Conservation (phyloP, 805 yeast species). For the Nakazawaea sp. region DNA sequence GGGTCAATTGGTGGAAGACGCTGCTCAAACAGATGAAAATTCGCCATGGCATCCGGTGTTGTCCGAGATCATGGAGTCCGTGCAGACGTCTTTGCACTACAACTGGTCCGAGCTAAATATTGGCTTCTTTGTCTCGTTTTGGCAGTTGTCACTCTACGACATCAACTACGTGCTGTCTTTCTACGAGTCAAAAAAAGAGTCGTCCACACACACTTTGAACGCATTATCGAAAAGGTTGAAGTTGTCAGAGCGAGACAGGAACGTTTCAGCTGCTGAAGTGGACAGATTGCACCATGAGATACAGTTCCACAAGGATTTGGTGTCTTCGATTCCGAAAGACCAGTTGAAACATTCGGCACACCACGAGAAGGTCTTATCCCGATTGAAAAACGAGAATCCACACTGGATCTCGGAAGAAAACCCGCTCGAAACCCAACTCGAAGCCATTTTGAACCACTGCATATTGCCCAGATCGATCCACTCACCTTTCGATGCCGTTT, state of each 20-base stretch:
- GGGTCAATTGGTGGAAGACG: constrained; percentile 20
- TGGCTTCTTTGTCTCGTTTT: constrained; percentile 53
- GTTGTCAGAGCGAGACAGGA: constrained; percentile 21
- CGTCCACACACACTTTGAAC: constrained; percentile 27
- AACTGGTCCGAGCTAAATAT: constrained; percentile 24
- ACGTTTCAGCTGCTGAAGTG: constrained; percentile 15
- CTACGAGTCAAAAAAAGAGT: constrained; percentile 42
- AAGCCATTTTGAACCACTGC: constrained; percentile 51
- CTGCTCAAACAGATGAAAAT: constrained; percentile 14
- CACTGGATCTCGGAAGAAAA: constrained; percentile 31
- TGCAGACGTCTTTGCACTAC: constrained; percentile 14
- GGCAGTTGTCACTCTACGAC: constrained; percentile 72
- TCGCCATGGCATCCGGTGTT: constrained; percentile 8
- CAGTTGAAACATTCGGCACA: constrained; percentile 38
- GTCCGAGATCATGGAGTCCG: constrained; percentile 11
- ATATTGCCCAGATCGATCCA: constrained; percentile 70
- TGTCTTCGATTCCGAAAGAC: constrained; percentile 29
- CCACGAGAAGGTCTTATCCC: constrained; percentile 20
- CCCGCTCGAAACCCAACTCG: constrained; percentile 10
- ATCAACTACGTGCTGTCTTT: constrained; percentile 43
- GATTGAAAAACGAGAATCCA: constrained; percentile 22
- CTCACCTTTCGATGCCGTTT: constrained; percentile 80
- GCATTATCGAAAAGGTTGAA: constrained; percentile 29
- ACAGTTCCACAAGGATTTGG: constrained; percentile 19
- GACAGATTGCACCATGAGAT: constrained; percentile 21